Conservation (phyloP, 2,329 filamentous ascomycete genomes). For the Blastomyces percursus region DNA sequence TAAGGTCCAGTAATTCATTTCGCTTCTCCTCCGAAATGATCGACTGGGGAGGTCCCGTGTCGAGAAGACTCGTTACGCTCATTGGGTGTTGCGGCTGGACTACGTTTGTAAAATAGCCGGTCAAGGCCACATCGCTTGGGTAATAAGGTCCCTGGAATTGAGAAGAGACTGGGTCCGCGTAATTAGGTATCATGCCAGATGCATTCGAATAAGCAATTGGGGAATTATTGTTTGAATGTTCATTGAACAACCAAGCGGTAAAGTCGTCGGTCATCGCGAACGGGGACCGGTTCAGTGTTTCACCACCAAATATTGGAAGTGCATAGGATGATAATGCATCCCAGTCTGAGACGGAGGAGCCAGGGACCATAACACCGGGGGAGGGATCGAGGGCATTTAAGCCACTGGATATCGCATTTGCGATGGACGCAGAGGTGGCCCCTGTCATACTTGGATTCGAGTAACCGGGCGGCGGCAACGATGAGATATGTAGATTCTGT, state of each 20-base stretch:
- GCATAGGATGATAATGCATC: constrained; percentile 36
- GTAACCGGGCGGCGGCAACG: constrained; percentile 9
- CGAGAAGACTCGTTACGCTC: constrained; percentile 76
- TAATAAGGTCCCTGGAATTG: constrained; percentile 42
- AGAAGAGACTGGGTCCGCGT: constrained; percentile 31
- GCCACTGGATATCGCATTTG: constrained; percentile 20
- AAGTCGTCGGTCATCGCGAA: constrained; percentile 84
- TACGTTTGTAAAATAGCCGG: constrained; percentile 38
- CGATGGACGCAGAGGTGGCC: constrained; percentile 20
- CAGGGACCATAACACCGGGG: constrained; percentile 19
- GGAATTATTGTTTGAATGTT: constrained; percentile 46
- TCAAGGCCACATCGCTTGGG: constrained; percentile 39
- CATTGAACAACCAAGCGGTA: constrained; percentile 72
- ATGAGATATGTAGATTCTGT: constrained; percentile 10
- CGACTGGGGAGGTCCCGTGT: constrained; percentile 67
- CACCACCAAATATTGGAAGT: constrained; percentile 77
- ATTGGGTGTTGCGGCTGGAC: constrained; percentile 63
- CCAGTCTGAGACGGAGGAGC: constrained; percentile 20
- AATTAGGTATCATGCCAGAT: constrained; percentile 32
- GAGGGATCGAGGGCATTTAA: constrained; percentile 20
- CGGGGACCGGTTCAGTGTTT: constrained; percentile 74
- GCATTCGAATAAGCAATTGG: constrained; percentile 38
- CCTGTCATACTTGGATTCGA: constrained; percentile 14
- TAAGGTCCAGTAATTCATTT: constrained; percentile 69
- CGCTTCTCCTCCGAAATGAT: constrained; percentile 80